A percentile compares a stretch with the other conserved stretches of the same genome.
These are phyloP conservation scores for Petunia axillaris DNA, from an alignment of 257 asterid species.

Conservation along the genomic window DNA sequence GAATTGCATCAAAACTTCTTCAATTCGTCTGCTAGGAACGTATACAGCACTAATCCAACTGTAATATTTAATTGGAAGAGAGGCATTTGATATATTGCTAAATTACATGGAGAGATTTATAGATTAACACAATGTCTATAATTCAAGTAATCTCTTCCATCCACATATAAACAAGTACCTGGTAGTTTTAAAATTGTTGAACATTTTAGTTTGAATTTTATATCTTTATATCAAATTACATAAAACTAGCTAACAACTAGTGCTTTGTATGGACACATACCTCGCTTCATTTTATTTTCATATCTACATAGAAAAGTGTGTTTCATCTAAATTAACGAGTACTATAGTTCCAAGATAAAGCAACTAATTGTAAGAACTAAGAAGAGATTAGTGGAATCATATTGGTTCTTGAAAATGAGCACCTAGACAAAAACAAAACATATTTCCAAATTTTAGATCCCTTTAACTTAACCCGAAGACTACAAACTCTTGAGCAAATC, in stretches of 20 bases:
- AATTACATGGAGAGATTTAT: neutral
- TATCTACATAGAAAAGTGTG: too few relatives aligned
- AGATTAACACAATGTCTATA: neutral
- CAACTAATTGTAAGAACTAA: neutral
- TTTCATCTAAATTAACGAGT: too few relatives aligned
- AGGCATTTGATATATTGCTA: neutral
- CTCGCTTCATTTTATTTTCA: too few relatives aligned
- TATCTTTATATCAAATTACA: too few relatives aligned
- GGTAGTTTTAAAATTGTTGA: too few relatives aligned
- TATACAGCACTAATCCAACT: too few relatives aligned
- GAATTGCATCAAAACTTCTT: too few relatives aligned
- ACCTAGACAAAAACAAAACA: neutral
- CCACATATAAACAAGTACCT: neutral
- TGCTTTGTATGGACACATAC: neutral
- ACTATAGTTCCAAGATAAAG: too few relatives aligned
- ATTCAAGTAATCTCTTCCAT: neutral
- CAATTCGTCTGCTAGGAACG: too few relatives aligned
- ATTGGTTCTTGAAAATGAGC: conserved; percentile 8
- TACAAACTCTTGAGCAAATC: neutral
- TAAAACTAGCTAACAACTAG: neutral
- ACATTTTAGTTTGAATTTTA: neutral
- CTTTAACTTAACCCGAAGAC: neutral
- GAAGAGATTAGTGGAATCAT: neutral
- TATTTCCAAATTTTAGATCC: neutral
- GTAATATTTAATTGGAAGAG: too few relatives aligned